Percentiles rank a stretch among this genome's conserved stretches.
phyloP scores from a whole-genome alignment of 2,329 filamentous ascomycete genomes.

The Lachnellula hyalina region DNA sequence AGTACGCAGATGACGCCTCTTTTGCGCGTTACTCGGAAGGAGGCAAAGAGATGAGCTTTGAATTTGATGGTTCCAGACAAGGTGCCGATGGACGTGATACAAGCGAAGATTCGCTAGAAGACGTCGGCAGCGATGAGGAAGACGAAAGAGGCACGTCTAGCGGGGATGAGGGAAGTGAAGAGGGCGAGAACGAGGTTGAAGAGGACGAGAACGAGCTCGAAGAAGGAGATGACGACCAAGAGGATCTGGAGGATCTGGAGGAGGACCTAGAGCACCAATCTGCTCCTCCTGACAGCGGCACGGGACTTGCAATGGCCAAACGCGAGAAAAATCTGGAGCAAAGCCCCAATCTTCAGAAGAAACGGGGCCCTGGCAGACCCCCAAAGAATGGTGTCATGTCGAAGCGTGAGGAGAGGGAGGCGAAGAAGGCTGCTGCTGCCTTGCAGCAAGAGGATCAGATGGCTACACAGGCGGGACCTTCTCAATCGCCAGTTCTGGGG shows the following conservation, averaged over 20 bases:
- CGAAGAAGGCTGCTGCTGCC: slow-evolving; percentile 42
- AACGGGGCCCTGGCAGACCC: slow-evolving; percentile 69
- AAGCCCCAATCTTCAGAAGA: slow-evolving; percentile 31
- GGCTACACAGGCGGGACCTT: slow-evolving; percentile 42
- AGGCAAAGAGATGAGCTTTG: slow-evolving; percentile 68
- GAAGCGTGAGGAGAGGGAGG: slow-evolving; percentile 65
- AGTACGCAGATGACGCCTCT: slow-evolving; percentile 45
- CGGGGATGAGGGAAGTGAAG: slow-evolving; percentile 29
- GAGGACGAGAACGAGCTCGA: too few species aligned
- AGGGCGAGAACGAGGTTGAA: slow-evolving; percentile 6
- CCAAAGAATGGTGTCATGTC: slow-evolving; percentile 82
- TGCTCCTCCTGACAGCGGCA: not conserved
- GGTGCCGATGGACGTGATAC: slow-evolving; percentile 45
- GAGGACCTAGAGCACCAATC: slow-evolving; percentile 5
- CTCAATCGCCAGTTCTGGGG: slow-evolving; percentile 8
- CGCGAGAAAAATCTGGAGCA: not conserved
- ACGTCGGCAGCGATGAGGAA: slow-evolving; percentile 21
- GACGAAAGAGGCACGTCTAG: slow-evolving; percentile 22
- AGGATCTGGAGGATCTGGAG: slow-evolving; percentile 21
- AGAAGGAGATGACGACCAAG: too few species aligned
- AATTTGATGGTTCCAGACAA: slow-evolving; percentile 60
- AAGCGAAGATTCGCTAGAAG: slow-evolving; percentile 28
- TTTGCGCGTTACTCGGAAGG: slow-evolving; percentile 49
- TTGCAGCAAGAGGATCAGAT: slow-evolving; percentile 37
- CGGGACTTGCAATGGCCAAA: not conserved